Conservation (phyloP, 345 rosid genomes). For the Citrus mangshanensis region DNA sequence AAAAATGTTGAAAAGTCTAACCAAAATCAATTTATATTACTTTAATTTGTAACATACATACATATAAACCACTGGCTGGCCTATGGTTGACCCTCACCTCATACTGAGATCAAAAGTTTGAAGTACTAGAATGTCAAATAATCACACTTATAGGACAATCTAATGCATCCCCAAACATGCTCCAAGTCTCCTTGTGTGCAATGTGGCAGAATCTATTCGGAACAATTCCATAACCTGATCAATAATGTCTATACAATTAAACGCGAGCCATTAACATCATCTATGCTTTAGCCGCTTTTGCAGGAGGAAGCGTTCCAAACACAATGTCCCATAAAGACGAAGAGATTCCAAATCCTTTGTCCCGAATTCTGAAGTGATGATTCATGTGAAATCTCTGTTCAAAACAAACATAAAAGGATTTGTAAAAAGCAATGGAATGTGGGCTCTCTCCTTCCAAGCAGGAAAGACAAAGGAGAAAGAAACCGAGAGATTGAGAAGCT, state of each 20-base stretch:
- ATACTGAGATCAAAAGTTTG: no score
- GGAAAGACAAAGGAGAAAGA: background rate
- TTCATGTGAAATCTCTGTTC: constrained; percentile 69
- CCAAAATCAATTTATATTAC: no score
- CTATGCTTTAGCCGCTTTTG: constrained; percentile 18
- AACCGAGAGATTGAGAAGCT: background rate
- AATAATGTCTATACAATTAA: background rate
- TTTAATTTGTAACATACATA: no score
- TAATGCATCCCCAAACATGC: no score
- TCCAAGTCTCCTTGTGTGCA: no score
- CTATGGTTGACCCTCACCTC: no score
- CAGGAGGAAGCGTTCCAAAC: constrained; percentile 59
- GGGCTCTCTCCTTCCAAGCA: no score
- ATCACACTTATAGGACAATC: no score
- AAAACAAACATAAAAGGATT: constrained; percentile 2
- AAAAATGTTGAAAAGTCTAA: no score
- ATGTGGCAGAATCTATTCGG: background rate
- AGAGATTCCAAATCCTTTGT: constrained; percentile 69
- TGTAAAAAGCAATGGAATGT: background rate
- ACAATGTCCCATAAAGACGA: constrained; percentile 69
- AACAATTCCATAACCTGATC: background rate
- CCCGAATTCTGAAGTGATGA: constrained; percentile 61
- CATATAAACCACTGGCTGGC: no score
- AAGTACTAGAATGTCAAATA: no score
- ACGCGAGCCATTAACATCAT: constrained; percentile 6